These are phyloP conservation scores for Garcia nutans DNA, from an alignment of 345 rosid genomes.

Conservation along the genomic window DNA sequence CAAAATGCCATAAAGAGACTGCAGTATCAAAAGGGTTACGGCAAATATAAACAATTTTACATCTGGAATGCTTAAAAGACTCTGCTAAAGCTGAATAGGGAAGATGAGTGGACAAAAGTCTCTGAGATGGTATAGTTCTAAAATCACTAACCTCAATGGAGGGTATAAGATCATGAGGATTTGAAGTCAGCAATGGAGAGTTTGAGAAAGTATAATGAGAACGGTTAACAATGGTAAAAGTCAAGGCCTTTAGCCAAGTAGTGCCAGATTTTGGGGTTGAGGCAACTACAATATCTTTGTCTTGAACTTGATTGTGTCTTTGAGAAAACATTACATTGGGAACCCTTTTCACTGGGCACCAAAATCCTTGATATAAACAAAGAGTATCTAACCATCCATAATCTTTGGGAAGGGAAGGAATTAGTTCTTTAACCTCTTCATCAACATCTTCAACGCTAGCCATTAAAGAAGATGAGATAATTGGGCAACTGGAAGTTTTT, in stretches of 20 bases:
- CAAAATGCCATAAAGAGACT: background rate
- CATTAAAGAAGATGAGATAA: too few species aligned
- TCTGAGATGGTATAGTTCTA: background rate
- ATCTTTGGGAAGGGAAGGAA: too few species aligned
- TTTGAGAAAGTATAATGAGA: background rate
- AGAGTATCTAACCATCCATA: background rate
- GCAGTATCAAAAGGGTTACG: constrained; percentile 2
- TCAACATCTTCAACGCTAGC: too few species aligned
- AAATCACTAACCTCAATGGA: background rate
- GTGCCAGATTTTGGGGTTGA: background rate
- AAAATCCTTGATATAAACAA: background rate
- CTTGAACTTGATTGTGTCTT: background rate
- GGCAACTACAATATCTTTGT: background rate
- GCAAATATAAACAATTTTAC: background rate
- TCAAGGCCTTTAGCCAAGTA: constrained; percentile 1
- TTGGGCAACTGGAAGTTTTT: too few species aligned
- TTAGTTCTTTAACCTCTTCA: too few species aligned
- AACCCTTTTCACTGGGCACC: background rate
- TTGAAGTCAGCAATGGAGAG: background rate
- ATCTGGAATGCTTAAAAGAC: background rate
- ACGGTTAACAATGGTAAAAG: background rate
- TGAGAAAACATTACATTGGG: background rate
- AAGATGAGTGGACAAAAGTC: background rate
- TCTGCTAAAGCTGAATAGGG: background rate
- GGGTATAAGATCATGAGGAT: background rate